These are phyloP conservation scores for Apiospora marii DNA, from an alignment of 2,329 filamentous ascomycete genomes.

Conservation along the genomic window DNA sequence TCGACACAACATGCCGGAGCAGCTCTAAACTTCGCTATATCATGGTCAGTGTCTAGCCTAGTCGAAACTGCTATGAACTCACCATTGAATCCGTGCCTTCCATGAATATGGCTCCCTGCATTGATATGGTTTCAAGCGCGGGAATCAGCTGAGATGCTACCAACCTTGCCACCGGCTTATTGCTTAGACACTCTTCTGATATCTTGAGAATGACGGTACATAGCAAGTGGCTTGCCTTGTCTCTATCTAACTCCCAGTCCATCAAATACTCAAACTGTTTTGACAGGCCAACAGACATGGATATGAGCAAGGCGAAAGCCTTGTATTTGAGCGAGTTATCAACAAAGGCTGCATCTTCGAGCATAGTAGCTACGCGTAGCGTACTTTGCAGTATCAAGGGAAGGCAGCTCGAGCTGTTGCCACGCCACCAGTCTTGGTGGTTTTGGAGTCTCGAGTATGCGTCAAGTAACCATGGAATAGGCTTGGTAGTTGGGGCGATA, in stretches of 20 bases:
- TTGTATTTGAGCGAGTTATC: constrained; percentile 44
- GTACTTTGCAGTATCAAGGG: constrained; percentile 47
- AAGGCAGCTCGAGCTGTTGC: constrained; percentile 41
- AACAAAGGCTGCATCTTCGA: constrained; percentile 26
- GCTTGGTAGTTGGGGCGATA: constrained; percentile 39
- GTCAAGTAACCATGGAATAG: constrained; percentile 59
- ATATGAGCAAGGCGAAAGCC: constrained; percentile 47
- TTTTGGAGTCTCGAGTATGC: constrained; percentile 52
- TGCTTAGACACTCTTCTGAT: constrained; percentile 44
- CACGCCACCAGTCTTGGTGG: constrained; percentile 49
- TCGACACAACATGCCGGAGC: constrained; percentile 36
- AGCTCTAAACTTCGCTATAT: constrained; percentile 42
- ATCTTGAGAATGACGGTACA: constrained; percentile 50
- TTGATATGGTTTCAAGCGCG: constrained; percentile 47
- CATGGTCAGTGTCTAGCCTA: constrained; percentile 22
- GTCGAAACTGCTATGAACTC: constrained; percentile 30
- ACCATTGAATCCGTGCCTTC: constrained; percentile 53
- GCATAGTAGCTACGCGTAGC: constrained; percentile 41
- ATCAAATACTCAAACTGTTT: constrained; percentile 43
- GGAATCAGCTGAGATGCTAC: constrained; percentile 53
- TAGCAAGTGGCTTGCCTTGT: constrained; percentile 43
- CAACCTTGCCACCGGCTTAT: constrained; percentile 47
- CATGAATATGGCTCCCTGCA: constrained; percentile 41
- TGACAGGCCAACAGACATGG: constrained; percentile 53
- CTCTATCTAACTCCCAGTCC: constrained; percentile 36